These are phyloP conservation scores for Solanum pimpinellifolium DNA, from an alignment of 257 asterid genomes.

Conservation along the genomic window DNA sequence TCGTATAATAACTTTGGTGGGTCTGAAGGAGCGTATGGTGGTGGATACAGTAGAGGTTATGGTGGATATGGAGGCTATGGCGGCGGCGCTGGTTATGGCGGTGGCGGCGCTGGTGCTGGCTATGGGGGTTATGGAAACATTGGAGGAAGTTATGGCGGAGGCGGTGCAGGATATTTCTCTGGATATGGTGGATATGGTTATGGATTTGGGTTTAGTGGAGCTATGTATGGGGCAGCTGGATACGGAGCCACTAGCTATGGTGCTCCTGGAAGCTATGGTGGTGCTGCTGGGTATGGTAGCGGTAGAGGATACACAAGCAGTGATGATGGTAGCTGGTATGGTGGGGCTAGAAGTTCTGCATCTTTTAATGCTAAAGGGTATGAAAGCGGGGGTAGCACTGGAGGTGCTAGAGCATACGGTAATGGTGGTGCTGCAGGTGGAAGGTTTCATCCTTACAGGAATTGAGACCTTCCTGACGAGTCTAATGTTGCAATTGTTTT, in stretches of 20 bases:
- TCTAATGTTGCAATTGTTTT: not conserved
- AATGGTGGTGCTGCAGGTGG: slow-evolving; percentile 35
- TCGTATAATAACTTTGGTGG: slow-evolving; percentile 47
- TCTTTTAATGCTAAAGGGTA: slow-evolving; percentile 10
- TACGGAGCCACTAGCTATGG: slow-evolving; percentile 62
- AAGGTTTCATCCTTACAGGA: slow-evolving; percentile 82
- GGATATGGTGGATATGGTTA: slow-evolving; percentile 92
- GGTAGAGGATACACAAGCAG: slow-evolving; percentile 43
- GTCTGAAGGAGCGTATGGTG: slow-evolving; percentile 43
- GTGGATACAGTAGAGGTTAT: slow-evolving; percentile 70
- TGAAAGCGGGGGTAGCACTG: slow-evolving; percentile 17
- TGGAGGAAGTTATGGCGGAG: slow-evolving; percentile 58
- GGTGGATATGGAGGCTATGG: slow-evolving; percentile 49
- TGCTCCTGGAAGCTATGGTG: slow-evolving; percentile 52
- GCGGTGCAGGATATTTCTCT: slow-evolving; percentile 50
- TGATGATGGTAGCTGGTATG: slow-evolving; percentile 52
- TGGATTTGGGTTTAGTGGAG: slow-evolving; percentile 88
- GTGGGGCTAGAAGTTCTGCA: slow-evolving; percentile 32
- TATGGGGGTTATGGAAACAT: slow-evolving; percentile 57
- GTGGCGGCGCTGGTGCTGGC: slow-evolving; percentile 38
- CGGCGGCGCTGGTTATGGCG: slow-evolving; percentile 32
- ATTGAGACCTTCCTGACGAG: slow-evolving; percentile 19
- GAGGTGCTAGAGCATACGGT: slow-evolving; percentile 41
- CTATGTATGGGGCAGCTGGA: slow-evolving; percentile 77
- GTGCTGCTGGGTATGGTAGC: slow-evolving; percentile 48